Base-by-base conservation (phyloP, 345 rosid species). In the Brassica napus region DNA sequence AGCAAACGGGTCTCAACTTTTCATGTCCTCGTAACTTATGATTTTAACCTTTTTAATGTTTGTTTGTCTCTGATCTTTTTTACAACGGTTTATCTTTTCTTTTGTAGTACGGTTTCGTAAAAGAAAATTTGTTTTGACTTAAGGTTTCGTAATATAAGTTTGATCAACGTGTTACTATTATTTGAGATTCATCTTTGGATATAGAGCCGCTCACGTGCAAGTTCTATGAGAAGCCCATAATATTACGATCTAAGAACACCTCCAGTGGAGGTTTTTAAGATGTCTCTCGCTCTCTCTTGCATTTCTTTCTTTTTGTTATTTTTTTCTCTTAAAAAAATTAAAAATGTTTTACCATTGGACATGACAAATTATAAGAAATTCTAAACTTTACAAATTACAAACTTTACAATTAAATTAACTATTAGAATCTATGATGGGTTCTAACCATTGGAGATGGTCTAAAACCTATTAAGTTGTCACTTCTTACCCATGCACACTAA, bases 1-100 rank as follows among this genome's bases (percentile, higher is more conserved):
- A 75, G 73, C 79, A 75, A 75, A 61, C 76, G 83, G 76, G 76
- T 80, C 77, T 65, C 83, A 37, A 15, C 83, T 76, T 76, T 83
- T 73, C 68, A 83, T 70, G 84, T 72, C 79, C 68, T 72, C 72
- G 71, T 75, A 71, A 71, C 71, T 67, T 72, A 54, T 62, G 16
- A 71, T 31, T 73, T 59, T 58, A 65, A 7, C 16, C 11, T 42
- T 34, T 77, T n/a, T 10, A 77, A 32, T 16, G 2, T 52, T 57
- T 5, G 0, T 32, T 49, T 58, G 57, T 37, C 2, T 54, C 24
- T 65, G 31, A 28, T 28, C 30, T 66, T 18, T 78, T 10, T 11
- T 60, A 7, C 31, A 28, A 28, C 31, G 4, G 31, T 58, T 55
- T 55, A 6, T 55, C 9, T 18, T 8, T 23, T 23, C n/a, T 57